A percentile compares a stretch with the other conserved stretches of the same genome.
These are phyloP conservation scores for Sclerotinia trifoliorum DNA, from an alignment of 2,329 filamentous ascomycete species.

Conservation along the genomic window DNA sequence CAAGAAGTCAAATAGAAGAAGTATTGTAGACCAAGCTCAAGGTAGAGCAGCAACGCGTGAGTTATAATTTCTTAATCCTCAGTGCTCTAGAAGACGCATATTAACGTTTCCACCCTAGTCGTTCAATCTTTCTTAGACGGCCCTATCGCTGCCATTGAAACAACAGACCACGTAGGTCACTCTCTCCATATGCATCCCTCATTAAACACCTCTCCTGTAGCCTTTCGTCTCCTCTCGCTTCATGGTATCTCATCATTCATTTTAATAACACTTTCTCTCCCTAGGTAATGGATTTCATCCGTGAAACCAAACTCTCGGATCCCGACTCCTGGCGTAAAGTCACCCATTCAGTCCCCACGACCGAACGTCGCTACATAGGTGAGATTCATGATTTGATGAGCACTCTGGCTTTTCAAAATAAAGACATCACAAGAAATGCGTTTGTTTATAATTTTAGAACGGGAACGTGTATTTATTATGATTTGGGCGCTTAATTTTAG, in stretches of 20 bases:
- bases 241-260: background rate
- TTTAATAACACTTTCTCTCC: background rate
- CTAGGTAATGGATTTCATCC: slow-evolving; percentile 63
- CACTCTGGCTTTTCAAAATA: slow-evolving; percentile 59
- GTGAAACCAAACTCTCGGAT: slow-evolving; percentile 72
- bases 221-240: too few relatives aligned
- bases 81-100: background rate
- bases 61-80: background rate
- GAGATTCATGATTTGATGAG: slow-evolving; percentile 77
- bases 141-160: slow-evolving; percentile 84
- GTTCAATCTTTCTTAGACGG: slow-evolving; percentile 71
- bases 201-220: background rate
- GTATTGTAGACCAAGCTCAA: slow-evolving; percentile 79
- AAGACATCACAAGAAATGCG: slow-evolving; percentile 64
- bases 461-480: slow-evolving; percentile 81
- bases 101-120: slow-evolving; percentile 40
- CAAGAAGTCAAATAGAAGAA: slow-evolving; percentile 87
- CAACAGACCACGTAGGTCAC: slow-evolving; percentile 66
- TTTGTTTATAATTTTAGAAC: slow-evolving; percentile 93
- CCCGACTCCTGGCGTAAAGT: slow-evolving; percentile 79
- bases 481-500: slow-evolving; percentile 51
- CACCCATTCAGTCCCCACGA: slow-evolving; percentile 73
- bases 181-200: background rate
- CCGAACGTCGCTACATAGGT: slow-evolving; percentile 76
- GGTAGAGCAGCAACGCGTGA: slow-evolving; percentile 51